Evolutionary conservation across 768 basidiomycete species (phyloP).

Genomic region (Suillus decipiens): DNA sequence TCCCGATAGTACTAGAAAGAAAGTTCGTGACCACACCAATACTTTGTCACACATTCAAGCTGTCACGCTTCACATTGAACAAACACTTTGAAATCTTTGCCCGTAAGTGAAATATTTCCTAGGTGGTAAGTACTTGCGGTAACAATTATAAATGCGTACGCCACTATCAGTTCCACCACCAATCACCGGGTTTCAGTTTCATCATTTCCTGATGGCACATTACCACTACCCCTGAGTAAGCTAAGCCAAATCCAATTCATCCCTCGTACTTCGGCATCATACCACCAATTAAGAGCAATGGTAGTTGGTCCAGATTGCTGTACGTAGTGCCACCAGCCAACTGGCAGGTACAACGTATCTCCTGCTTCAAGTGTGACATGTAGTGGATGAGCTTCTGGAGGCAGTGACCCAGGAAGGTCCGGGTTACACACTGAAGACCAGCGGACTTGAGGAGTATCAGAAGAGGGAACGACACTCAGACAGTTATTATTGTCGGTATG

Average conservation of each 20-base stretch:
- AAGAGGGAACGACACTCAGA: constrained; percentile 35
- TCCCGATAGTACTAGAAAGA: background rate
- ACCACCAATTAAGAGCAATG: constrained; percentile 89
- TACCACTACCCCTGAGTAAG: constrained; percentile 50
- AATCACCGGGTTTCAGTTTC: constrained; percentile 14
- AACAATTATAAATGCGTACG: background rate
- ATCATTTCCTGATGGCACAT: constrained; percentile 43
- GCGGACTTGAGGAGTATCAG: constrained; percentile 51
- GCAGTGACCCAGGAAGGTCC: constrained; percentile 44
- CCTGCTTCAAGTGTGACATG: constrained; percentile 66
- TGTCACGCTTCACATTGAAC: constrained; percentile 3
- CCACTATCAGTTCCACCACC: background rate
- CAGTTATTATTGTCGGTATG: constrained; percentile 32
- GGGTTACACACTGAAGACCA: constrained; percentile 83
- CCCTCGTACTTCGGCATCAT: constrained; percentile 76
- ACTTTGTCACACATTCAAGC: background rate
- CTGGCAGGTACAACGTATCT: constrained; percentile 86
- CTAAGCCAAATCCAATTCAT: constrained; percentile 70
- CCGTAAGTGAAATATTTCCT: background rate
- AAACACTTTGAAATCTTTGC: background rate
- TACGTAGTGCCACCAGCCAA: constrained; percentile 94
- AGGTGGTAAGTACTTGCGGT: background rate
- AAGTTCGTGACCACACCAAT: background rate
- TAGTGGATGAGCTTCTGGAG: constrained; percentile 62
- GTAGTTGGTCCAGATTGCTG: constrained; percentile 63